Conservation (phyloP, 1,139 yeast species). For the Suhomyces panamericanus region DNA sequence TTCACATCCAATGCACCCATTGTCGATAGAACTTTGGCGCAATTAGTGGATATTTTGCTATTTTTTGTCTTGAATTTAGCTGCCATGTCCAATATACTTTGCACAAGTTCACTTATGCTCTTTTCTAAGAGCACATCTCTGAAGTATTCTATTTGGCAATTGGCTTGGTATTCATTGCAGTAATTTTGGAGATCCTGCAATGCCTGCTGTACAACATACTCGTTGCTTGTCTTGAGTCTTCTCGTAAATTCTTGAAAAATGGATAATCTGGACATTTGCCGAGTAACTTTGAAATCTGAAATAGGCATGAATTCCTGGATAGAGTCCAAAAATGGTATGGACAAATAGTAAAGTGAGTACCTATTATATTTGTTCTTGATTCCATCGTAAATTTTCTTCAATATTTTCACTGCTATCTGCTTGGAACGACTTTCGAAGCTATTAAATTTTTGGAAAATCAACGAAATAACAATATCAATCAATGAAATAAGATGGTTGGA, state of each 20-base stretch:
- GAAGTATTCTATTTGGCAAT: conserved; percentile 44
- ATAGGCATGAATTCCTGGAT: conserved; percentile 20
- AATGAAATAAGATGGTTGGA: conserved; percentile 52
- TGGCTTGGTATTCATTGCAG: conserved; percentile 47
- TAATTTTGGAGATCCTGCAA: conserved; percentile 63
- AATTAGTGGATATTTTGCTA: conserved; percentile 52
- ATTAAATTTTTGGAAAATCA: conserved; percentile 63
- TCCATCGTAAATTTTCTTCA: conserved; percentile 40
- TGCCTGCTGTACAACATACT: conserved; percentile 76
- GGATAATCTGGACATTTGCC: conserved; percentile 25
- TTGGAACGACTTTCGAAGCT: conserved; percentile 50
- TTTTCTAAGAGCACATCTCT: conserved; percentile 32
- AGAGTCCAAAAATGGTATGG: conserved; percentile 42
- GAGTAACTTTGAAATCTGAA: conserved; percentile 24
- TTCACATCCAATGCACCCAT: conserved; percentile 80
- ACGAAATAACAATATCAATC: conserved; percentile 46
- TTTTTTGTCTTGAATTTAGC: conserved; percentile 54
- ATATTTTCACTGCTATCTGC: conserved; percentile 45
- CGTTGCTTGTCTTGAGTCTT: conserved; percentile 66
- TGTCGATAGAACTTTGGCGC: conserved; percentile 71
- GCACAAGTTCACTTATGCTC: conserved; percentile 46
- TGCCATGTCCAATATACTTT: conserved; percentile 59
- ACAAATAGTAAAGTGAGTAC: conserved; percentile 50
- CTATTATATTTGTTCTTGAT: conserved; percentile 35
- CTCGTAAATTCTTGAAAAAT: conserved; percentile 51